phyloP scores from a whole-genome alignment of 768 basidiomycete species.

The Collybia nuda region DNA sequence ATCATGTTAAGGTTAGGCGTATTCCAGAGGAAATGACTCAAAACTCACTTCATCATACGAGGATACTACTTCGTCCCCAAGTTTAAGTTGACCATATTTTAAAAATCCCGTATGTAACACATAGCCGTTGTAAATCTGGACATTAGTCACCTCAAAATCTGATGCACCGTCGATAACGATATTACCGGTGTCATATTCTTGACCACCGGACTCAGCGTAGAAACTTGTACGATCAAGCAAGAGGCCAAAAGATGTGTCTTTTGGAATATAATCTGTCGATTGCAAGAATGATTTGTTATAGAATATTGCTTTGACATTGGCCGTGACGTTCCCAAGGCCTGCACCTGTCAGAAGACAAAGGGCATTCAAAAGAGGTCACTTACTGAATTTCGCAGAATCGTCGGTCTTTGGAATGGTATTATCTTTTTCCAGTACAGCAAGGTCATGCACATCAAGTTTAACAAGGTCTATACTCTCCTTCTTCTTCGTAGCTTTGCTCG shows the following conservation, averaged over 20 bases:
- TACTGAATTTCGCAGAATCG: slow-evolving; percentile 90
- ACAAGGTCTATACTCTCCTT: slow-evolving; percentile 66
- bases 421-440: slow-evolving; percentile 83
- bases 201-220: slow-evolving; percentile 97
- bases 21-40: not conserved
- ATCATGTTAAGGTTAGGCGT: not conserved
- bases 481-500: slow-evolving; percentile 83
- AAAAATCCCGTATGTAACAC: slow-evolving; percentile 90
- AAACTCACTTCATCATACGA: slow-evolving; percentile 85
- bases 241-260: slow-evolving; percentile 75
- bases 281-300: slow-evolving; percentile 71
- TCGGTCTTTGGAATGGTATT: slow-evolving; percentile 83
- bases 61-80: slow-evolving; percentile 82
- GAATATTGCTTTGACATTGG: slow-evolving; percentile 83
- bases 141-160: slow-evolving; percentile 92
- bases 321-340: slow-evolving; percentile 79
- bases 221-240: slow-evolving; percentile 92
- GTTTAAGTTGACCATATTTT: slow-evolving; percentile 81
- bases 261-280: slow-evolving; percentile 66
- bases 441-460: slow-evolving; percentile 94
- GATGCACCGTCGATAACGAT: slow-evolving; percentile 89
- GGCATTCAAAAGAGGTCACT: slow-evolving; percentile 21
- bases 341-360: not conserved
- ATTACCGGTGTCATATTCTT: slow-evolving; percentile 95
- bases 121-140: slow-evolving; percentile 94